Percentiles rank a stretch among this genome's conserved stretches.
Conservation (phyloP, 2,329 filamentous ascomycete genomes). For the Aspergillus sojae region DNA sequence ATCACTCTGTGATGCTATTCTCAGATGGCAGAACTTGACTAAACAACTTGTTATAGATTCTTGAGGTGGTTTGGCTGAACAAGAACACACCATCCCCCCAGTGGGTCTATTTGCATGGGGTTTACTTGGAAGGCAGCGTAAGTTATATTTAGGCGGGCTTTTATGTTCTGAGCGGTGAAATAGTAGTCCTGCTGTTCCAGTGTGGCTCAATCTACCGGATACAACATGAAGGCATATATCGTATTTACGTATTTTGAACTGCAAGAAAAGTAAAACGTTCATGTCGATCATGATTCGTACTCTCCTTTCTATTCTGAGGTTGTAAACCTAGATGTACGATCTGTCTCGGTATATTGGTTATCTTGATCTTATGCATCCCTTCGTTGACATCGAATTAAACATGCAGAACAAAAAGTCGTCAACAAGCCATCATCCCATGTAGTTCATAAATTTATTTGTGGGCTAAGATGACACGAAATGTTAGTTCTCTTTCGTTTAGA, state of each 20-base stretch:
- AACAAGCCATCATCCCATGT: conserved; percentile 14
- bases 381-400: conserved; percentile 26
- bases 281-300: background rate
- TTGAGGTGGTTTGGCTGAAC: no score
- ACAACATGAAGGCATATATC: background rate
- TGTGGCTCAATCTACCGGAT: background rate
- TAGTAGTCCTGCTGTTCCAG: background rate
- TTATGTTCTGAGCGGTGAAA: background rate
- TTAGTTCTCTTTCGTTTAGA: conserved; percentile 24
- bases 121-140: no score
- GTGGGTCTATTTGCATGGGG: no score
- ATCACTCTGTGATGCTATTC: background rate
- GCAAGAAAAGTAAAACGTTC: background rate
- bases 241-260: background rate
- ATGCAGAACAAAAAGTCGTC: conserved; percentile 26
- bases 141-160: background rate
- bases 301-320: conserved; percentile 1
- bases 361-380: conserved; percentile 24
- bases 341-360: conserved; percentile 4
- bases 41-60: no score
- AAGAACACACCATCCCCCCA: no score
- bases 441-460: conserved; percentile 34
- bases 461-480: conserved; percentile 24
- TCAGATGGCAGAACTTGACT: no score
- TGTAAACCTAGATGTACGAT: background rate